Evolutionary conservation across 164 flowering plant genomes (phyloP), one percentile per base, ranked within the genome.

Genomic region (Stephania cephalantha): DNA sequence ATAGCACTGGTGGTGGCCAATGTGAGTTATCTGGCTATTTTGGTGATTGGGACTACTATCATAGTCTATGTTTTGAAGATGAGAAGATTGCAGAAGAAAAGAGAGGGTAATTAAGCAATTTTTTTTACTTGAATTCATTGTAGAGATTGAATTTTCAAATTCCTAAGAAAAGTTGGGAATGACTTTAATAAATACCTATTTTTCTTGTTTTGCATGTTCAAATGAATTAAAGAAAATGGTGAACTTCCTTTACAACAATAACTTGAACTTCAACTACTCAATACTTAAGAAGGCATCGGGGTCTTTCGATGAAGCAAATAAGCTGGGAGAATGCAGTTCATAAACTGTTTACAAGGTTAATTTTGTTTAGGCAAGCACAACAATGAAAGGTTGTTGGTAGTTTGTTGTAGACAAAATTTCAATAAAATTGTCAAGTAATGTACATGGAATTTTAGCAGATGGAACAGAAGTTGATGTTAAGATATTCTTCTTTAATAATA

Each of bases 391-490:
- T 7, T 8, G 53, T 48, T 48, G 53, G 86, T 79, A 74, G 83
- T 89, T 35, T 84, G 85, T 55, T 11, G 5, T 55, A 18, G 17
- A 8, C 77, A 86, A 3, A 42, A 30, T 53, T 11, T 46, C n/a
- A 30, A n/a, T 25, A 65, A 81, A 63, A 18, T 46, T 35, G 11
- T 30, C 73, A 18, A 72, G 8, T 50, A 67, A 25, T 73, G 20
- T 25, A 31, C 67, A 90, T 91, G 93, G 93, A 71, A 84, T 83
- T 31, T 66, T 90, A 72, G 80, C 78, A 35, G 94, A 88, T 76
- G 91, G 91, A 46, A 84, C 91, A 78, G 91, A 90, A 75, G 83
- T 90, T 66, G 94, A 90, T 4, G 82, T 90, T 53, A 90, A 90
- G 75, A 83, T 90, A 15, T 79, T 88, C 30, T 85, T 79, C 69